A percentile compares a stretch with the other conserved stretches of the same genome.
These are phyloP conservation scores for Lathyrus aphaca DNA, from an alignment of 306 rosid species.

Conservation along the genomic window DNA sequence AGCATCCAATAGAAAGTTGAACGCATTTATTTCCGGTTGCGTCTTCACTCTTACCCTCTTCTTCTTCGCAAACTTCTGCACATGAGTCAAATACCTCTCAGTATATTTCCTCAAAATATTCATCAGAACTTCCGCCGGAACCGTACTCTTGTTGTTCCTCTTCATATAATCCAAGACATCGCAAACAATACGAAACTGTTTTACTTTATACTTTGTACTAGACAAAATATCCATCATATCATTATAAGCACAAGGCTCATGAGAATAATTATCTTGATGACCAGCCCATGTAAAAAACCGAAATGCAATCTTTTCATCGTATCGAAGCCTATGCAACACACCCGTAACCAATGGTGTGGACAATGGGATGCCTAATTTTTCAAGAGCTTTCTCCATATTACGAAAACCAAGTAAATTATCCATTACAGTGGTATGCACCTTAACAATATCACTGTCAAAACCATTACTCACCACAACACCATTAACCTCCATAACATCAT, in stretches of 20 bases:
- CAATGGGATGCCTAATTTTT: constrained; percentile 50
- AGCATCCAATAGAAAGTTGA: constrained; percentile 77
- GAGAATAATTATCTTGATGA: constrained; percentile 68
- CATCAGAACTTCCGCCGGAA: constrained; percentile 70
- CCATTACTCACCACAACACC: constrained; percentile 29
- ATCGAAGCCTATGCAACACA: constrained; percentile 66
- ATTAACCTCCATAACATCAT: constrained; percentile 28
- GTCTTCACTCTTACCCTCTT: constrained; percentile 80
- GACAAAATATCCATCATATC: constrained; percentile 88
- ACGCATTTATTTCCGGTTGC: constrained; percentile 82
- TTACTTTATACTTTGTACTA: constrained; percentile 70
- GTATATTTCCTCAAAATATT: constrained; percentile 71
- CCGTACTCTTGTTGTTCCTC: constrained; percentile 62
- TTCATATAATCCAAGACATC: constrained; percentile 87
- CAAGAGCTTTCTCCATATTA: constrained; percentile 70
- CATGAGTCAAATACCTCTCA: constrained; percentile 71
- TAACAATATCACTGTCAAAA: constrained; percentile 51
- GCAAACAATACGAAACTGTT: constrained; percentile 85
- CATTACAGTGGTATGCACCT: constrained; percentile 48
- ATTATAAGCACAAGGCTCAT: constrained; percentile 66
- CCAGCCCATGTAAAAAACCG: constrained; percentile 93
- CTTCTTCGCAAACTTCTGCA: constrained; percentile 87
- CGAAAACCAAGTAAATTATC: constrained; percentile 59
- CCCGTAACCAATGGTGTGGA: constrained; percentile 70
- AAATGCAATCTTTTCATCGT: constrained; percentile 83